Percentiles rank a stretch among this genome's conserved stretches.
These are phyloP conservation scores for Huntiella omanensis DNA, from an alignment of 2,329 filamentous ascomycete species.

Conservation along the genomic window DNA sequence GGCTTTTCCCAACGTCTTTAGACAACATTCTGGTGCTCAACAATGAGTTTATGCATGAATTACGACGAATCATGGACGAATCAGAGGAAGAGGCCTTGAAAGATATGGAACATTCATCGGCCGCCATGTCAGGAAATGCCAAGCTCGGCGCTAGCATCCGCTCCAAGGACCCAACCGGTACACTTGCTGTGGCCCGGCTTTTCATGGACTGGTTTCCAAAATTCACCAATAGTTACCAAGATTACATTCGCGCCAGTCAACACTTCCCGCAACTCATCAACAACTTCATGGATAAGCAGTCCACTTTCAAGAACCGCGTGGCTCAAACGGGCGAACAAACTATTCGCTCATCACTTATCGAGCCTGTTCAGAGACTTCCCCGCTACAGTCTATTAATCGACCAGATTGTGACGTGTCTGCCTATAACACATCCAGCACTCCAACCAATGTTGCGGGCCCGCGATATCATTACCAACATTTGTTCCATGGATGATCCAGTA, in stretches of 20 bases:
- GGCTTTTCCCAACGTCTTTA: slow-evolving; percentile 64
- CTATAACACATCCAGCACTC: slow-evolving; percentile 69
- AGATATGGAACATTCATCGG: slow-evolving; percentile 47
- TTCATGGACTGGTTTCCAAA: slow-evolving; percentile 84
- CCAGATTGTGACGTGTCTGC: slow-evolving; percentile 74
- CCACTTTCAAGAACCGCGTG: slow-evolving; percentile 64
- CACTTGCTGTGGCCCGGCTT: slow-evolving; percentile 57
- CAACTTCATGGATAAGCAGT: slow-evolving; percentile 58
- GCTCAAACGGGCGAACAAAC: slow-evolving; percentile 76
- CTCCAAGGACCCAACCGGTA: slow-evolving; percentile 56
- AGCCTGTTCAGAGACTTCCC: slow-evolving; percentile 84
- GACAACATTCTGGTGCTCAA: slow-evolving; percentile 70
- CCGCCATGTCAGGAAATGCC: slow-evolving; percentile 21
- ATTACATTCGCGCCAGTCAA: slow-evolving; percentile 82
- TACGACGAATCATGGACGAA: slow-evolving; percentile 60
- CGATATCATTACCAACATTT: slow-evolving; percentile 91
- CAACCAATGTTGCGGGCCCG: slow-evolving; percentile 69
- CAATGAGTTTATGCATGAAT: slow-evolving; percentile 55
- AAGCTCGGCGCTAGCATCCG: slow-evolving; percentile 26
- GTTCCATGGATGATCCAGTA: slow-evolving; percentile 61
- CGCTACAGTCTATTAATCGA: slow-evolving; percentile 94
- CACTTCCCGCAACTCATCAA: slow-evolving; percentile 69
- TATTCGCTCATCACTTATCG: slow-evolving; percentile 79
- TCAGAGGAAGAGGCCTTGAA: slow-evolving; percentile 63
- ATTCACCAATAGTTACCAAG: slow-evolving; percentile 77